Percentiles rank a stretch among this genome's conserved stretches.
Conservation (phyloP, 768 basidiomycete genomes). For the Hygrophorus russula region DNA sequence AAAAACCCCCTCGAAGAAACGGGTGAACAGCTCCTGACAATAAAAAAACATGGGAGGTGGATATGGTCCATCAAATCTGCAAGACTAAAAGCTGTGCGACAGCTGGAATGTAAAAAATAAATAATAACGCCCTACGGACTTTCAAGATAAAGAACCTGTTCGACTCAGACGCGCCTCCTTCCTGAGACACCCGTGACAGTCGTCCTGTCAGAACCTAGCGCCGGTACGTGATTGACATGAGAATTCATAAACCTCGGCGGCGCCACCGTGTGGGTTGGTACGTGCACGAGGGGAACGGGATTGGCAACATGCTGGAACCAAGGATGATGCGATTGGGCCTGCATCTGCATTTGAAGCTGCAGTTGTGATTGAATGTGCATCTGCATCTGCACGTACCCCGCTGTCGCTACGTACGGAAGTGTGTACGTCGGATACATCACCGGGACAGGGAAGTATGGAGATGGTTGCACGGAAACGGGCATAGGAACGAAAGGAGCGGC, state of each 20-base stretch:
- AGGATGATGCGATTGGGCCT: neutral
- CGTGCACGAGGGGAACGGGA: neutral
- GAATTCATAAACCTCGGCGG: neutral
- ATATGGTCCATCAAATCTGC: no score
- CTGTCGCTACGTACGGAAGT: neutral
- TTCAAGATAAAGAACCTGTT: neutral
- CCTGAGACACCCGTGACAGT: neutral
- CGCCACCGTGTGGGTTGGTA: neutral
- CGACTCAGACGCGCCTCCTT: neutral
- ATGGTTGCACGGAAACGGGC: neutral
- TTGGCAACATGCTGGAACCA: neutral
- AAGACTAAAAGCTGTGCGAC: no score
- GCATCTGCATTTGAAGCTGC: conserved; percentile 7
- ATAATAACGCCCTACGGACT: no score
- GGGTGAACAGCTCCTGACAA: no score
- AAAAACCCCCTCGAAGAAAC: no score
- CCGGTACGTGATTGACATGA: no score
- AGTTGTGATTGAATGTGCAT: conserved; percentile 6
- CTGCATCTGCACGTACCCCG: conserved; percentile 1
- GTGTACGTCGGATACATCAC: neutral
- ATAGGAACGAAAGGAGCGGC: neutral
- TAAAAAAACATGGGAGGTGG: no score
- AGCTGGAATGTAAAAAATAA: no score
- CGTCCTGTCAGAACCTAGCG: neutral
- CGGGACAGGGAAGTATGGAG: neutral